These are phyloP conservation scores for Rutstroemia sp. DNA, from an alignment of 2,329 filamentous ascomycete genomes.

Conservation along the genomic window DNA sequence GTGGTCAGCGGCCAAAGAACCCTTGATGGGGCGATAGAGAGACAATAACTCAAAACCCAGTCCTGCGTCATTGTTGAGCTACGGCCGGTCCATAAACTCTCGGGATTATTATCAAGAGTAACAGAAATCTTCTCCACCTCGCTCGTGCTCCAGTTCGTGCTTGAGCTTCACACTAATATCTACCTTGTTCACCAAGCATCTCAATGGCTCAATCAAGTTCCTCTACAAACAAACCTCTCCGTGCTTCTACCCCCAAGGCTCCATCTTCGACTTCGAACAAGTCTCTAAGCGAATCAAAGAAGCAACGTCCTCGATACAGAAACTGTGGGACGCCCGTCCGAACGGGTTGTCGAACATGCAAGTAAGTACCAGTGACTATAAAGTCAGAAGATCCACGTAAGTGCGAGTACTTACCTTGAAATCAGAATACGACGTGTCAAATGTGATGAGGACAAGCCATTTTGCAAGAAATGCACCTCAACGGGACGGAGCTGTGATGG, in stretches of 20 bases:
- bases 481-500: constrained; percentile 28
- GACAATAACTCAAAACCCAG: background rate
- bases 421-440: constrained; percentile 26
- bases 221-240: background rate
- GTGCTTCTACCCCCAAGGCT: background rate
- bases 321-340: constrained; percentile 26
- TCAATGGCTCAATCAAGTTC: background rate
- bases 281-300: constrained; percentile 7
- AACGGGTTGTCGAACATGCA: constrained; percentile 26
- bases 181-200: too few species aligned
- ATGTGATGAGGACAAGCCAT: constrained; percentile 27
- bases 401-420: background rate
- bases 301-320: constrained; percentile 21
- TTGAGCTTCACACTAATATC: too few species aligned
- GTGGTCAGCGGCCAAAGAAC: background rate
- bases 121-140: too few species aligned
- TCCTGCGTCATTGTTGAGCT: too few species aligned
- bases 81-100: too few species aligned
- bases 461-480: constrained; percentile 25
- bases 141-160: too few species aligned
- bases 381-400: too few species aligned
- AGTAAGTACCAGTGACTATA: constrained; percentile 19
- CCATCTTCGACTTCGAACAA: background rate
- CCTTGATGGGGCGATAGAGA: background rate
- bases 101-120: too few species aligned